Evolutionary conservation across 176 grass and related monocot genomes (phyloP).

Genomic region (Saccharum officinarum): DNA sequence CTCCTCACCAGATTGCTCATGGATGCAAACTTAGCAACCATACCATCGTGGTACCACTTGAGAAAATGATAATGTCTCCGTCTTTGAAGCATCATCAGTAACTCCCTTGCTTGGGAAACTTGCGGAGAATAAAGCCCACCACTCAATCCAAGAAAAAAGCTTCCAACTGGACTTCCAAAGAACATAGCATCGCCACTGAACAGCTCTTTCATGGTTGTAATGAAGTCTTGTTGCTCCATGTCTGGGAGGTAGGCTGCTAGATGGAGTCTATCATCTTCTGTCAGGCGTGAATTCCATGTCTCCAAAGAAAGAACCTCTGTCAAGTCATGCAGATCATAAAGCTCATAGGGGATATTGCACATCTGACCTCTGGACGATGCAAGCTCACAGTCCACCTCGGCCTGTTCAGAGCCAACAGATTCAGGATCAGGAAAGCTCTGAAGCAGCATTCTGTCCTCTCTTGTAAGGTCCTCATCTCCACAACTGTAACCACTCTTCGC

Average conservation of each 20-base stretch:
- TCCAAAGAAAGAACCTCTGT: slow-evolving; percentile 75
- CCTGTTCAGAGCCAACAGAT: slow-evolving; percentile 50
- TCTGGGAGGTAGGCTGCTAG: slow-evolving; percentile 69
- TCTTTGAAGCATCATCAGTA: slow-evolving; percentile 51
- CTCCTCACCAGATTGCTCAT: slow-evolving; percentile 47
- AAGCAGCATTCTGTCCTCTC: slow-evolving; percentile 49
- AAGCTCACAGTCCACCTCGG: slow-evolving; percentile 67
- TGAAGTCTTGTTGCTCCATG: slow-evolving; percentile 71
- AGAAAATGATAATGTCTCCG: slow-evolving; percentile 67
- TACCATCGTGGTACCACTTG: slow-evolving; percentile 62
- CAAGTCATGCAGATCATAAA: slow-evolving; percentile 70
- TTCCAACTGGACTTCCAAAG: slow-evolving; percentile 65
- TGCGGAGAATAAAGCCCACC: slow-evolving; percentile 78
- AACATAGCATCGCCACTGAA: slow-evolving; percentile 58
- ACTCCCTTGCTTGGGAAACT: slow-evolving; percentile 64
- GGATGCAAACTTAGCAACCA: slow-evolving; percentile 52
- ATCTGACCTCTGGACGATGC: slow-evolving; percentile 47
- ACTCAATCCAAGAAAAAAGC: slow-evolving; percentile 55
- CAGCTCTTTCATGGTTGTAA: slow-evolving; percentile 56
- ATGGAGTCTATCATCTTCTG: slow-evolving; percentile 69
- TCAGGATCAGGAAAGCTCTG: slow-evolving; percentile 39
- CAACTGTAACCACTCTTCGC: neutral
- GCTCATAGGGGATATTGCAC: slow-evolving; percentile 77
- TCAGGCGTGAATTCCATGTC: slow-evolving; percentile 77
- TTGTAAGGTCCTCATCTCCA: slow-evolving; percentile 39